Percentiles rank a stretch among this genome's conserved stretches.
Evolutionary conservation across 805 yeast genomes (phyloP).

Genomic region (Helenozyma rhizophorensis): DNA sequence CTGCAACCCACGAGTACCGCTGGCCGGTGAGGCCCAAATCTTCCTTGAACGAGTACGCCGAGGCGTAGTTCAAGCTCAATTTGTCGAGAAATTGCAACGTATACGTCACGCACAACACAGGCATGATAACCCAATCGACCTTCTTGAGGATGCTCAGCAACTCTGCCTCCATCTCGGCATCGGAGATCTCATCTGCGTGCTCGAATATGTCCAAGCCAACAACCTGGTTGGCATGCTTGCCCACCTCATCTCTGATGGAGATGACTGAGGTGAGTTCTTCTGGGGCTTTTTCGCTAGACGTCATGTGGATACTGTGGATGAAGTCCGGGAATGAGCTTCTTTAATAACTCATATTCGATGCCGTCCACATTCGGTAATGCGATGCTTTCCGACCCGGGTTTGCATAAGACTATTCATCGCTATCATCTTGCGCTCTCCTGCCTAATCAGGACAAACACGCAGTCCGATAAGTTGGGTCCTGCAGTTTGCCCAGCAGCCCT

Average conservation of each 20-base stretch:
- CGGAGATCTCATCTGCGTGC: conserved; percentile 22
- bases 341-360: no score
- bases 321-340: no score
- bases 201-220: conserved; percentile 24
- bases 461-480: no score
- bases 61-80: conserved; percentile 21
- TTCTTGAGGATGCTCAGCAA: conserved; percentile 25
- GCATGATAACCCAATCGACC: conserved; percentile 31
- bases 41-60: conserved; percentile 18
- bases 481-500: no score
- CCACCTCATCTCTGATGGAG: conserved; percentile 4
- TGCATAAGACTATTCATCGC: no score
- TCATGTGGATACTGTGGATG: no score
- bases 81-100: conserved; percentile 23
- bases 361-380: no score
- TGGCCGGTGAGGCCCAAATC: conserved; percentile 21
- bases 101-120: conserved; percentile 23
- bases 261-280: conserved; percentile 2
- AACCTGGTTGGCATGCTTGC: conserved; percentile 7
- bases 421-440: no score
- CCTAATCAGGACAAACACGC: no score
- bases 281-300: conserved; percentile 1
- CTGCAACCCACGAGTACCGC: conserved; percentile 25
- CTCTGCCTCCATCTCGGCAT: conserved; percentile 22
- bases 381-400: no score